Conservation (phyloP, 2,329 filamentous ascomycete genomes). For the Alternaria angustiovoidea region DNA sequence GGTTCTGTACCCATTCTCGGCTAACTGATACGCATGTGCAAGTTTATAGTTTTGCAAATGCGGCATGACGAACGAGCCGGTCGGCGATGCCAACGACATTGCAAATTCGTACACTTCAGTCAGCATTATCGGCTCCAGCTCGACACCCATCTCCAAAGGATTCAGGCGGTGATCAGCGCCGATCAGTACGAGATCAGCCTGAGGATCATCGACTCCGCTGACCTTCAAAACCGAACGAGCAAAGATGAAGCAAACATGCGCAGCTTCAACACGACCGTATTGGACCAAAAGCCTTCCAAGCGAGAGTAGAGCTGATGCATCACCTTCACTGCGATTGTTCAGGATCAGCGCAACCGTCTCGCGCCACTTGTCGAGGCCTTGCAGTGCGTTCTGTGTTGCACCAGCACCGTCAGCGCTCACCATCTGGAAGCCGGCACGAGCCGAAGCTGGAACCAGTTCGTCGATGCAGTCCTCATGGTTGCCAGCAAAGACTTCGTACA, state of each 20-base stretch:
- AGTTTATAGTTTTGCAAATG: conserved; percentile 93
- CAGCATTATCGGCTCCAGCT: conserved; percentile 87
- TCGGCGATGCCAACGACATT: conserved; percentile 70
- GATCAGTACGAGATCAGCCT: conserved; percentile 80
- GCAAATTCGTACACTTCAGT: conserved; percentile 97
- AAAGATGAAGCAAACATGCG: conserved; percentile 93
- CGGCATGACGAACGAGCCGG: conserved; percentile 67
- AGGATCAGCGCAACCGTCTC: conserved; percentile 87
- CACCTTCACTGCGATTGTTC: conserved; percentile 84
- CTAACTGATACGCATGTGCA: conserved; percentile 82
- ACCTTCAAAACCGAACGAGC: conserved; percentile 75
- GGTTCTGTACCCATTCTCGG: conserved; percentile 80
- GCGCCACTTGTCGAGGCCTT: conserved; percentile 91
- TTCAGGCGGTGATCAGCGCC: conserved; percentile 82
- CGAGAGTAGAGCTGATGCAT: conserved; percentile 78
- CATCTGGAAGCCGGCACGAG: conserved; percentile 89
- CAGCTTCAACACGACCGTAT: conserved; percentile 89
- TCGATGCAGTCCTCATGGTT: conserved; percentile 95
- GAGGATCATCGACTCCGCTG: conserved; percentile 82
- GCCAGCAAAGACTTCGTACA: conserved; percentile 93
- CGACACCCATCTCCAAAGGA: conserved; percentile 75
- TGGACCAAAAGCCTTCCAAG: conserved; percentile 82
- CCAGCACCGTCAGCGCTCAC: conserved; percentile 72
- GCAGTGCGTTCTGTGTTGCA: conserved; percentile 74
- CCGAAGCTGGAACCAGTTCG: conserved; percentile 91